phyloP scores from a whole-genome alignment of 495 filamentous ascomycete genomes.

The Tuber melanosporum region DNA sequence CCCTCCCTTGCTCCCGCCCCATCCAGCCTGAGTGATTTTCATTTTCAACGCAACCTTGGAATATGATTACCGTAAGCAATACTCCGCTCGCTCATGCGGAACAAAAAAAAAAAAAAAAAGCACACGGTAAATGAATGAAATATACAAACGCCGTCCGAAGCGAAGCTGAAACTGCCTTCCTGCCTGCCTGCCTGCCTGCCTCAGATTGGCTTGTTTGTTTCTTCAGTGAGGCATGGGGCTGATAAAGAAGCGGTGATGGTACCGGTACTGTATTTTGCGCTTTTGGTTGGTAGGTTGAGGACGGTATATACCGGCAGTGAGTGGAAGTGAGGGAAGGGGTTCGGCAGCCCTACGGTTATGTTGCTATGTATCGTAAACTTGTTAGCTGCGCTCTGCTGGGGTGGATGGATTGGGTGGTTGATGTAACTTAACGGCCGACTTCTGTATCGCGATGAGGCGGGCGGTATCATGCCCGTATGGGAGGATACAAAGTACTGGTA shows the following conservation, averaged over 20 bases:
- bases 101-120: neutral
- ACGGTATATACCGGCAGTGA: neutral
- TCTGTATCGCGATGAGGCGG: neutral
- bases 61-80: neutral
- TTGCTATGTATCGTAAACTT: too few species aligned
- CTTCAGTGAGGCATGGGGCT: too few species aligned
- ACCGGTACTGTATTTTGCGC: too few species aligned
- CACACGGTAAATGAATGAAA: neutral
- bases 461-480: neutral
- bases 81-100: neutral
- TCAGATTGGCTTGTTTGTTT: neutral
- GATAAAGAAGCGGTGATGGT: too few species aligned
- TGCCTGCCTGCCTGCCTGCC: neutral
- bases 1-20: neutral
- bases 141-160: neutral
- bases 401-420: neutral
- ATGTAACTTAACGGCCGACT: too few species aligned
- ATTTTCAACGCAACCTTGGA: too few species aligned
- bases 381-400: too few species aligned
- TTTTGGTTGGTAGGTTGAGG: too few species aligned
- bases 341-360: neutral
- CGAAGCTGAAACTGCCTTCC: neutral
- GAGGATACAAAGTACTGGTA: too few species aligned
- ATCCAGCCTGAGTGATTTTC: neutral
- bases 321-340: too few species aligned